Evolutionary conservation across 371 early-diverging fungal genomes (phyloP), one percentile per base, ranked within the genome.

Genomic region (Haplosporangium sp.): DNA sequence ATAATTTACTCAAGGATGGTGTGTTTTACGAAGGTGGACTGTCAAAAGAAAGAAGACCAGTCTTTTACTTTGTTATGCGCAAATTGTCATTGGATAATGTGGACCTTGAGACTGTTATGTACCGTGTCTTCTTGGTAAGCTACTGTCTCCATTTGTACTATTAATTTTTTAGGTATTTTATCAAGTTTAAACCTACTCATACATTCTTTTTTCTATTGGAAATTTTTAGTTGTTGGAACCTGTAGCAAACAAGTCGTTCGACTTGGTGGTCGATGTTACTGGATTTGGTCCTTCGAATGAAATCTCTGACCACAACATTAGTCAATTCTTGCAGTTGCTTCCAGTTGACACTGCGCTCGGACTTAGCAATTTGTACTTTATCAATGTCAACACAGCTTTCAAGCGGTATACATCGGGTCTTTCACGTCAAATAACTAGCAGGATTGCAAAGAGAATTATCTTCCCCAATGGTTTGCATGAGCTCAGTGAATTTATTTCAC

Each of bases 61-160:
- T 97, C 10, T 87, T 96, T 61, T 97, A 96, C 83, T 92, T 91
- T 74, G 93, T 97, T 63, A 89, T 92, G 39, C 88, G 96, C 56
- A 87, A 94, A 45, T 77, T 97, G 37, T 85, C 89, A 65, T 85
- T 92, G 50, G 94, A 96, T 44, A 87, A 87, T 48, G 86, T 94
- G 50, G 96, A 97, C 84, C 93, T 96, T 85, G 96, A 96, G 39
- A 76, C 94, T 17, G 82, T 96, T 44, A 90, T 92, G 69, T 89
- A 92, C 70, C 90, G 91, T 63, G 83, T 93, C 47, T 84, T 95
- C 70, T 92, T 93, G 76, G 92, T 90, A 85, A 48, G 48, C 15
- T 48, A 17, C n/a, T 27, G 50, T 48, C 17, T 44, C 15, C 50
- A 35, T 34, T 73, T 58, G 15, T 62, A 17, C 45, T 13, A 40